phyloP scores from a whole-genome alignment of 306 rosid genomes.

The Glycine soja region DNA sequence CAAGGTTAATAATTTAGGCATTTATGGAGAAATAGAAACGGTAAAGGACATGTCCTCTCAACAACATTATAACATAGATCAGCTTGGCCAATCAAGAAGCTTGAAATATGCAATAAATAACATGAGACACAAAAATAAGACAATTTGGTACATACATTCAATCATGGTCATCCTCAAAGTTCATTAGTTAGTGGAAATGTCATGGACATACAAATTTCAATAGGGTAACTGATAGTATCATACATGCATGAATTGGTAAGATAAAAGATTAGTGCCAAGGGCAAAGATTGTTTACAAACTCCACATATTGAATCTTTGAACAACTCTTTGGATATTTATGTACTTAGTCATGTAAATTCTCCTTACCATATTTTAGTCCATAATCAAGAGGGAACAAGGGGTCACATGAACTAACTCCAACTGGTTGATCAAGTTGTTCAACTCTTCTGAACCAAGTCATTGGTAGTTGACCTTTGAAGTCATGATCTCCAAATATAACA shows the following conservation, averaged over 20 bases:
- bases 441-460: conserved; percentile 75
- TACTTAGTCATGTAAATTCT: conserved; percentile 21
- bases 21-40: conserved; percentile 22
- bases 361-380: conserved; percentile 52
- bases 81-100: background rate
- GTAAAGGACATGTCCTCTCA: conserved; percentile 1
- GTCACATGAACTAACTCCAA: conserved; percentile 49
- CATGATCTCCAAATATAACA: conserved; percentile 75
- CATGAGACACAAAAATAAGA: conserved; percentile 17
- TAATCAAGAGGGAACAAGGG: conserved; percentile 74
- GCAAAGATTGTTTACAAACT: conserved; percentile 10
- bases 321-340: background rate
- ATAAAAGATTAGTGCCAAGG: background rate
- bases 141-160: background rate
- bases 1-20: background rate
- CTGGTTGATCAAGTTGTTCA: conserved; percentile 59
- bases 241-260: background rate
- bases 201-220: conserved; percentile 7
- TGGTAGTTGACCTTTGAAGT: conserved; percentile 73
- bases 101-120: background rate
- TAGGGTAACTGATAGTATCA: background rate
- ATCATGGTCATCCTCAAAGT: background rate
- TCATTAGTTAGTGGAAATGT: conserved; percentile 18
- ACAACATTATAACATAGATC: background rate
- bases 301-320: background rate